A percentile compares a stretch with the other conserved stretches of the same genome.
Evolutionary conservation across 148 eudicot species (phyloP).

Genomic region (Vaccinium macrocarpon): DNA sequence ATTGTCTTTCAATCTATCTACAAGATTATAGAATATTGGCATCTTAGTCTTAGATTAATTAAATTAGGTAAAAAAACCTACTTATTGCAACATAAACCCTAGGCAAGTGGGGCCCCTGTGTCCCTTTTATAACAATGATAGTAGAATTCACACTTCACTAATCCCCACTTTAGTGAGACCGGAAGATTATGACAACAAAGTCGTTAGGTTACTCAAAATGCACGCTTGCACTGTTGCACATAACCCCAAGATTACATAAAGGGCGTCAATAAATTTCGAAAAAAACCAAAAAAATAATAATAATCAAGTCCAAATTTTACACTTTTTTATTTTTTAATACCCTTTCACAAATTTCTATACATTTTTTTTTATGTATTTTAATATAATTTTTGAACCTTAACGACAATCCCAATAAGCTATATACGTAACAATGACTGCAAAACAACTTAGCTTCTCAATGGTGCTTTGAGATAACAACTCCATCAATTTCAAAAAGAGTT

Average conservation of each 20-base stretch:
- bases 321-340: too few relatives aligned
- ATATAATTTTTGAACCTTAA: too few relatives aligned
- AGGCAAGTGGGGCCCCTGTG: constrained; percentile 27
- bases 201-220: background rate
- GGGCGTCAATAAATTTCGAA: too few relatives aligned
- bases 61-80: constrained; percentile 39
- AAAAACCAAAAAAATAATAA: too few relatives aligned
- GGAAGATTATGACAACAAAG: constrained; percentile 10
- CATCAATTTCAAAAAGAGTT: background rate
- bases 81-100: constrained; percentile 32
- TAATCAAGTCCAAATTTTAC: too few relatives aligned
- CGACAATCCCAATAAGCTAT: too few relatives aligned
- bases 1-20: constrained; percentile 38
- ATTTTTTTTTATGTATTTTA: too few relatives aligned
- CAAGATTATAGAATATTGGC: constrained; percentile 17
- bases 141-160: background rate
- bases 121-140: background rate
- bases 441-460: background rate
- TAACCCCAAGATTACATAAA: too few relatives aligned
- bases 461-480: background rate
- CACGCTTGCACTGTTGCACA: background rate
- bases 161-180: background rate
- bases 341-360: too few relatives aligned
- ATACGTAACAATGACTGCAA: background rate
- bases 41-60: constrained; percentile 2